Base-by-base conservation (phyloP, 2,329 filamentous ascomycete genomes). In the Aspergillus oerlinghausenensis region DNA sequence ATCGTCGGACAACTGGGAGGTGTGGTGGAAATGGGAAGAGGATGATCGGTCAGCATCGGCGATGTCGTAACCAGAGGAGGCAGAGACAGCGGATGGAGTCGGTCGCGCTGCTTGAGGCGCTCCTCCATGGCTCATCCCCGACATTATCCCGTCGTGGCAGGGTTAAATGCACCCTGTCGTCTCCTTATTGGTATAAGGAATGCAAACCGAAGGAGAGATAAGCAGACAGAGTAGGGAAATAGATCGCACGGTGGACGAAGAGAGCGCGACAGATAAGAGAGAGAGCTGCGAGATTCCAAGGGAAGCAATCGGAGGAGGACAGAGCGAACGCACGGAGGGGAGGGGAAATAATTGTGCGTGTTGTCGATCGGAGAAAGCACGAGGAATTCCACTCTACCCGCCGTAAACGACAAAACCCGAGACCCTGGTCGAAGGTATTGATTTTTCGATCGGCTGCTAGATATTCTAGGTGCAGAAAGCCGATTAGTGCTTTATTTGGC, bases 1-100 rank as follows among this genome's bases (percentile, higher is more conserved):
- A 56, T 74, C 70, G 57, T 74, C 71, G 58, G 71, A 68, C 56
- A 71, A 60, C 62, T 68, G 70, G 53, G 72, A 70, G 49, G 69
- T 66, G 52, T 61, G 45, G 51, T 55, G 49, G 52, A 54, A 45
- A 47, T 47, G 45, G 50, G 55, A 51, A 51, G 58, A 58, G 52
- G 64, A 63, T 28, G 59, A 52, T 57, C 59, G 59, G 64, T 62
- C 63, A 61, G 56, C 57, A 57, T 63, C 57, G 58, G 62, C 64
- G 59, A 61, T 57, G 54, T 69, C 67, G 57, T 65, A 63, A 52
- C 65, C 61, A 53, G 67, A 66, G 58, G 70, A 66, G 55, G 64
- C 59, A 59, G 63, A 63, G 45, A 58, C 65, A 54, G 65, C 67
- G 60, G 70, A 56, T 63, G 65, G 64, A 51, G 64, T 66, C 62